phyloP scores from a whole-genome alignment of 2,329 filamentous ascomycete genomes.

The Magnaporthiopsis incrustans region DNA sequence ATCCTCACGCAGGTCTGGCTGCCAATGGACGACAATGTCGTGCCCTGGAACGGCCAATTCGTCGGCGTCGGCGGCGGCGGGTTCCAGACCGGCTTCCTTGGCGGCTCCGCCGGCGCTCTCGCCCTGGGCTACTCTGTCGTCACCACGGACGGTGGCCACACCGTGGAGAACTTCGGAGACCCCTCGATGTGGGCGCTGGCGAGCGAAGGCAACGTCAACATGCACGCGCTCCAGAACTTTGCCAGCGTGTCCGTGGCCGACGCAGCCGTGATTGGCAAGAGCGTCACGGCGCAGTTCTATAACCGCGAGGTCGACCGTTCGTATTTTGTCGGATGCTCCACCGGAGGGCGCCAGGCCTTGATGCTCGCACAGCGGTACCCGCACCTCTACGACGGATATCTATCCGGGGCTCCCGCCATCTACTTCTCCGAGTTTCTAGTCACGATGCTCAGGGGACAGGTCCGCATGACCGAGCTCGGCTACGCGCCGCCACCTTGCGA shows the following conservation, averaged over 20 bases:
- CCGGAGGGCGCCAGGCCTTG: slow-evolving; percentile 44
- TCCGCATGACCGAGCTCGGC: slow-evolving; percentile 11
- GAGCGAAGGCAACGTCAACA: slow-evolving; percentile 18
- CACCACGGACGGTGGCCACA: slow-evolving; percentile 24
- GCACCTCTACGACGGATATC: slow-evolving; percentile 40
- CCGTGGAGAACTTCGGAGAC: background rate
- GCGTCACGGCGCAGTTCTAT: slow-evolving; percentile 35
- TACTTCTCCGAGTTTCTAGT: slow-evolving; percentile 27
- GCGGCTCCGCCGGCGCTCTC: background rate
- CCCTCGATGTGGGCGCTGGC: slow-evolving; percentile 15
- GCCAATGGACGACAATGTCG: slow-evolving; percentile 14
- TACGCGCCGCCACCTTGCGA: slow-evolving; percentile 22
- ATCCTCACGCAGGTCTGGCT: slow-evolving; percentile 25
- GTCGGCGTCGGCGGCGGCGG: slow-evolving; percentile 26
- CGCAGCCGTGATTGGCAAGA: slow-evolving; percentile 32
- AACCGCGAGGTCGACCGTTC: slow-evolving; percentile 25
- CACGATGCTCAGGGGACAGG: slow-evolving; percentile 29
- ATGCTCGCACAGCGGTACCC: slow-evolving; percentile 41
- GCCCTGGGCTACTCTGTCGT: slow-evolving; percentile 11
- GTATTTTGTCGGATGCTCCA: slow-evolving; percentile 46
- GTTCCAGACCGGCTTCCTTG: slow-evolving; percentile 16
- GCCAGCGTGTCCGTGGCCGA: slow-evolving; percentile 16
- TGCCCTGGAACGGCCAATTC: slow-evolving; percentile 24
- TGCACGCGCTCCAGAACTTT: slow-evolving; percentile 15
- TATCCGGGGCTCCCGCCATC: slow-evolving; percentile 26